phyloP scores from a whole-genome alignment of 768 basidiomycete genomes.

The Lepiota venenata region DNA sequence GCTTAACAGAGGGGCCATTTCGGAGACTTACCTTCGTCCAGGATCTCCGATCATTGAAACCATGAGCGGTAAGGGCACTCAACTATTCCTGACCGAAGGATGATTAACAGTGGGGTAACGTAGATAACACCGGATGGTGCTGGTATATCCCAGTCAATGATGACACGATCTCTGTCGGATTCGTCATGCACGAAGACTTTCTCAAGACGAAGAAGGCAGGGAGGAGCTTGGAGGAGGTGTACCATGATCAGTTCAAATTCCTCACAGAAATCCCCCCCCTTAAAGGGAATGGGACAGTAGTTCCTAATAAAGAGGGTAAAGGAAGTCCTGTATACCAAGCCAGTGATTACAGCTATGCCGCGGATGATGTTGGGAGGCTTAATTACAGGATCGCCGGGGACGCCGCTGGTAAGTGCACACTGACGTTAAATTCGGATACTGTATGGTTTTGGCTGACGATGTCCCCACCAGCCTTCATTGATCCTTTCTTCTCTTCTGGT shows the following conservation, averaged over 20 bases:
- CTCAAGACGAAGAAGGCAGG: conserved; percentile 23
- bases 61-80: conserved; percentile 38
- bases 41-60: conserved; percentile 36
- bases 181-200: conserved; percentile 40
- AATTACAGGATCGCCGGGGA: conserved; percentile 37
- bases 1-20: conserved; percentile 31
- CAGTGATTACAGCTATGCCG: conserved; percentile 35
- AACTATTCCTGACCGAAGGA: too few relatives aligned
- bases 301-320: conserved; percentile 19
- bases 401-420: conserved; percentile 31
- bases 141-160: conserved; percentile 56
- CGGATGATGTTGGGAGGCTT: conserved; percentile 29
- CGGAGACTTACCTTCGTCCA: conserved; percentile 12
- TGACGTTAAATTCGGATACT: not conserved
- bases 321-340: conserved; percentile 22
- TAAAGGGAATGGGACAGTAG: conserved; percentile 19
- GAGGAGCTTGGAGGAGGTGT: conserved; percentile 19
- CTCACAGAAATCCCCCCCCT: conserved; percentile 31
- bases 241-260: conserved; percentile 27
- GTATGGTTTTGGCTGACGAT: not conserved
- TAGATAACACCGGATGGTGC: conserved; percentile 52
- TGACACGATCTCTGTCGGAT: conserved; percentile 45
- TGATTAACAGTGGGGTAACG: conserved; percentile 29
- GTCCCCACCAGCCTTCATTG: conserved; percentile 34
- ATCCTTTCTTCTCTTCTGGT: conserved; percentile 42